These are phyloP conservation scores for Trichomonas tenax DNA, from an alignment of 208 protist species.

Conservation along the genomic window DNA sequence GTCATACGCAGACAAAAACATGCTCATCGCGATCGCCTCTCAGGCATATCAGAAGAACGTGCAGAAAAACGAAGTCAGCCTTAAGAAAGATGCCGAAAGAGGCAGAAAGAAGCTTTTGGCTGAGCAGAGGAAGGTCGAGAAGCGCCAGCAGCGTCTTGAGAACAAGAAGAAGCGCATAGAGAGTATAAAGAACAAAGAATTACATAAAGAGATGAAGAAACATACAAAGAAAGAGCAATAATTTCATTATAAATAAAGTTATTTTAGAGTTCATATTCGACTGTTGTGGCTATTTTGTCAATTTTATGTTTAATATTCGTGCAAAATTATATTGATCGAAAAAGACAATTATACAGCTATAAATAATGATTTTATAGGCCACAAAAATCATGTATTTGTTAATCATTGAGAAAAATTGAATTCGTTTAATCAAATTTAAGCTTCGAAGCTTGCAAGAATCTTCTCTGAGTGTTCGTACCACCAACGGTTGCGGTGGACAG, in stretches of 20 bases:
- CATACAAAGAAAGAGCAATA: neutral
- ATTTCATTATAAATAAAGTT: neutral
- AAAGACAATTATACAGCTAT: too few species aligned
- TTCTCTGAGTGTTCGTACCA: neutral
- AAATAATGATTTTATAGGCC: too few species aligned
- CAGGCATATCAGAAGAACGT: neutral
- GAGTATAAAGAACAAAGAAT: neutral
- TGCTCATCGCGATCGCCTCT: neutral
- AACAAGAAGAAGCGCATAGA: neutral
- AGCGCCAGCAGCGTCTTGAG: neutral
- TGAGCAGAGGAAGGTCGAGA: neutral
- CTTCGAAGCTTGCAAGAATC: neutral
- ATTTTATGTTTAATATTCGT: too few species aligned
- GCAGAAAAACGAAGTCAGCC: neutral
- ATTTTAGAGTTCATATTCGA: neutral
- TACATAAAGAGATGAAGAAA: neutral
- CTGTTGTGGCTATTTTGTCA: too few species aligned
- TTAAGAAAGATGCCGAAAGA: neutral
- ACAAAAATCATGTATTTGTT: too few species aligned
- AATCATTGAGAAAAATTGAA: too few species aligned
- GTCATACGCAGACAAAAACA: neutral
- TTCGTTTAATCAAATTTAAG: too few species aligned
- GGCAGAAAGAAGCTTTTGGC: neutral
- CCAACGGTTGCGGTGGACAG: neutral
- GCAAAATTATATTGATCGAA: too few species aligned